A percentile compares a stretch with the other conserved stretches of the same genome.
Conservation (phyloP, 2,329 filamentous ascomycete genomes). For the Juglanconis sp. region DNA sequence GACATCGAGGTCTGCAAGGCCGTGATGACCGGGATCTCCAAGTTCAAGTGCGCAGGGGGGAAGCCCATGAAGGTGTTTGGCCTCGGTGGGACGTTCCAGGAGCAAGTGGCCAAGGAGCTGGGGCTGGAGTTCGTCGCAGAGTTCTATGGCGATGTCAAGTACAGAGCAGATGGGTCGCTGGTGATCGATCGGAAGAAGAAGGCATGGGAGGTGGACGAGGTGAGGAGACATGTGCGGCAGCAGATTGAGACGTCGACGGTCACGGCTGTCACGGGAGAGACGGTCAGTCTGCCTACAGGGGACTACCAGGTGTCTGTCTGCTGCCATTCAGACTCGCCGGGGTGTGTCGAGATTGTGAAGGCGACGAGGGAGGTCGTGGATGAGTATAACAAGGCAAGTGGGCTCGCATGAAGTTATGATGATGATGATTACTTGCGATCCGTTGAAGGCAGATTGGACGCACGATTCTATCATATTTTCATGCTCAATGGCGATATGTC, state of each 20-base stretch:
- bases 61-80: conserved; percentile 23
- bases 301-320: conserved; percentile 41
- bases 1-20: conserved; percentile 23
- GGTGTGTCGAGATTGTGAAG: conserved; percentile 40
- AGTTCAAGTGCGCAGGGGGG: conserved; percentile 5
- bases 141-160: conserved; percentile 28
- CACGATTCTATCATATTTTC: no score
- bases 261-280: conserved; percentile 37
- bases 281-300: conserved; percentile 35
- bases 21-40: conserved; percentile 24
- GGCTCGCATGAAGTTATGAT: neutral
- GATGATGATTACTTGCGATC: no score
- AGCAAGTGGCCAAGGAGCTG: conserved; percentile 22
- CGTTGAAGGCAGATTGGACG: no score
- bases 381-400: conserved; percentile 34
- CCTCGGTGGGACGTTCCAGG: conserved; percentile 26
- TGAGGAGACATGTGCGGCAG: conserved; percentile 37
- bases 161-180: conserved; percentile 22
- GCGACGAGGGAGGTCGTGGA: conserved; percentile 37
- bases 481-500: no score
- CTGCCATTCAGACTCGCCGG: conserved; percentile 45
- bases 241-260: conserved; percentile 39
- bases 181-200: conserved; percentile 53
- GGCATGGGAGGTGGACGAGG: conserved; percentile 37
- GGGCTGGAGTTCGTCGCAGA: conserved; percentile 27